Evolutionary conservation across 805 yeast genomes (phyloP).

Genomic region (Jamesozyma spencerorum): DNA sequence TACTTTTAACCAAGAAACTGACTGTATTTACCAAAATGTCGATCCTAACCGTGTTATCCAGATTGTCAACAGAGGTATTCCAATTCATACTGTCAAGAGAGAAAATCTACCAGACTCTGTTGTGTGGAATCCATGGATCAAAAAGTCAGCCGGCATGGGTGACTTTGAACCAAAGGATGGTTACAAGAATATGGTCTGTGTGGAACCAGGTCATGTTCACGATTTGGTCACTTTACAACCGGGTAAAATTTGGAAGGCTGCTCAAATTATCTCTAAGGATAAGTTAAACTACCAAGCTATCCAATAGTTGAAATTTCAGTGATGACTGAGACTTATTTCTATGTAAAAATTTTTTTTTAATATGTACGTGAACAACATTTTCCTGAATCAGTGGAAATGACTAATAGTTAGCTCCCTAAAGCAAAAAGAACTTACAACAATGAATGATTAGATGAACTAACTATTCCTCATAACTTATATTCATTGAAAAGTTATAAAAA

Average conservation of each 20-base stretch:
- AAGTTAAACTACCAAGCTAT: constrained; percentile 52
- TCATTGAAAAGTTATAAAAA: no score
- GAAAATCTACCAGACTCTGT: constrained; percentile 58
- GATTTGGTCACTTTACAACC: constrained; percentile 55
- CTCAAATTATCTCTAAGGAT: constrained; percentile 51
- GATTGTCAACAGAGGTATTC: constrained; percentile 63
- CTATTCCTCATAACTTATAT: no score
- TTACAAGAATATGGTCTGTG: constrained; percentile 79
- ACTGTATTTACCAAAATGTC: constrained; percentile 68
- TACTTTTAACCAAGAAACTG: constrained; percentile 68
- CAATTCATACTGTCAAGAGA: constrained; percentile 58
- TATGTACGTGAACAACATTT: no score
- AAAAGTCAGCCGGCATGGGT: constrained; percentile 70
- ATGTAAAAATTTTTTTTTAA: no score
- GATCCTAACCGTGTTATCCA: constrained; percentile 47
- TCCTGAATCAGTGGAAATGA: no score
- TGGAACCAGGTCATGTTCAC: constrained; percentile 87
- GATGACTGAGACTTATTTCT: no score
- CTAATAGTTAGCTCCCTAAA: no score
- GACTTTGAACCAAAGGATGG: constrained; percentile 87
- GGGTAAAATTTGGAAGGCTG: constrained; percentile 69
- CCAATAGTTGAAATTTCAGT: no score
- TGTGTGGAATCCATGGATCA: constrained; percentile 97
- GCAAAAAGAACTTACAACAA: no score
- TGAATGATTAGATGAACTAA: no score